Conservation (phyloP, 805 yeast genomes). For the Wickerhamomyces alni region DNA sequence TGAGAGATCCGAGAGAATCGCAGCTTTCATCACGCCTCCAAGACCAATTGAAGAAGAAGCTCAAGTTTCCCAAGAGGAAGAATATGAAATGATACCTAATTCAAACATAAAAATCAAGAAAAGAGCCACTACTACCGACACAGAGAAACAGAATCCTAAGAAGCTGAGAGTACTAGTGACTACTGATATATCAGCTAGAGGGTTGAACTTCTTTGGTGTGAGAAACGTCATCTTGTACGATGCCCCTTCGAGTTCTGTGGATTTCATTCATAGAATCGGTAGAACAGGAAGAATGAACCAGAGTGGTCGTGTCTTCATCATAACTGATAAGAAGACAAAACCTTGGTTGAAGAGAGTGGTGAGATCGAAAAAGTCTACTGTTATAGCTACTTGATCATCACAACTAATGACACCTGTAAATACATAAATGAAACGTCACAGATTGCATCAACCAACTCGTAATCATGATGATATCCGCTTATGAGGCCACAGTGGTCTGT, state of each 20-base stretch:
- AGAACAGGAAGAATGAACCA: constrained; percentile 92
- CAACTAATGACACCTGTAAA: too few species aligned
- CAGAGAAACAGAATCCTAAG: constrained; percentile 11
- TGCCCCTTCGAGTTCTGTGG: constrained; percentile 79
- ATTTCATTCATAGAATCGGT: constrained; percentile 86
- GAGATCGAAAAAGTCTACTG: constrained; percentile 36
- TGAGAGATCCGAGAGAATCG: constrained; percentile 51
- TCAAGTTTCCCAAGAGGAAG: constrained; percentile 5
- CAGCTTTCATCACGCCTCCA: constrained; percentile 62
- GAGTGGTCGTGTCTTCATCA: constrained; percentile 79
- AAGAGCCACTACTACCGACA: not conserved
- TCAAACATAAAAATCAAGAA: constrained; percentile 28
- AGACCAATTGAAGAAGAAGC: constrained; percentile 29
- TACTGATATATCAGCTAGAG: constrained; percentile 87
- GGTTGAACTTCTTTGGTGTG: constrained; percentile 77
- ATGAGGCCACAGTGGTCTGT: constrained; percentile 55
- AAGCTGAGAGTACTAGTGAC: constrained; percentile 68
- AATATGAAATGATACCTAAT: constrained; percentile 23
- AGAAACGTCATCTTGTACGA: constrained; percentile 81
- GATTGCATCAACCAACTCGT: too few species aligned
- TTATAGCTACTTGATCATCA: not conserved
- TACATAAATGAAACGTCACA: too few species aligned
- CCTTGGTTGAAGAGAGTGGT: constrained; percentile 74
- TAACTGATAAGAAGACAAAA: constrained; percentile 62
- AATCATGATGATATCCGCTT: constrained; percentile 7